Evolutionary conservation across 2,329 filamentous ascomycete species (phyloP), one percentile per base, ranked within the genome.

Genomic region (Venturia aucupariae): DNA sequence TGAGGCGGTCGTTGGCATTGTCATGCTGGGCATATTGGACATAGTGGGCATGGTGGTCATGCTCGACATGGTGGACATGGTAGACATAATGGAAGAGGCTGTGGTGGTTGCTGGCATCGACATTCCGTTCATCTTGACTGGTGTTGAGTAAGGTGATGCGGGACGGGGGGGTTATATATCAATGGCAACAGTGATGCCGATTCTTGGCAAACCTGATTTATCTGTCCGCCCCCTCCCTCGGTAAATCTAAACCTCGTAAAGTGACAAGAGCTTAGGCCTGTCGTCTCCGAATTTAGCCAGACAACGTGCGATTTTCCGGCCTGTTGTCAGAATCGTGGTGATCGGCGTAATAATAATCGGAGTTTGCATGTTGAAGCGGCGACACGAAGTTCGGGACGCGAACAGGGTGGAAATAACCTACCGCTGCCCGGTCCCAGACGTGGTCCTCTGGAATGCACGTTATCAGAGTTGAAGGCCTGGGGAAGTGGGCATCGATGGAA

Each of bases 31-130:
- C 32, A 38, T 38, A 11, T 38, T 38, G 35, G 35, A 4, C 32
- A 35, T 24, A 30, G 57, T 64, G 8, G 59, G 22, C 64, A 65
- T 65, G 22, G 35, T 30, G n/a, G 38, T n/a, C 42, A 39, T 64
- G 39, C 8, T 38, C 4, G 32, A 4, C 32, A 38, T 38, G 35
- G 7, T 38, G n/a, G n/a, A n/a, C 41, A 35, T 64, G 64, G 6
- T 35, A 22, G 42, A 11, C 19, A 35, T 32, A 10, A 48, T 59
- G 6, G 62, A 41, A 24, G 62, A 61, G 13, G 62, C 22, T 61
- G 64, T 60, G 32, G 64, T 60, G 32, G 35, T 42, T 44, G 64
- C 55, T 3, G n/a, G 19, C 63, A 64, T 64, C 15, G 51, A 35
- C 51, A 57, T 38, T 19, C 51, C 51, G 11, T 17, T 35, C 51